Conservation (phyloP, 306 rosid species). For the Delonix regia region DNA sequence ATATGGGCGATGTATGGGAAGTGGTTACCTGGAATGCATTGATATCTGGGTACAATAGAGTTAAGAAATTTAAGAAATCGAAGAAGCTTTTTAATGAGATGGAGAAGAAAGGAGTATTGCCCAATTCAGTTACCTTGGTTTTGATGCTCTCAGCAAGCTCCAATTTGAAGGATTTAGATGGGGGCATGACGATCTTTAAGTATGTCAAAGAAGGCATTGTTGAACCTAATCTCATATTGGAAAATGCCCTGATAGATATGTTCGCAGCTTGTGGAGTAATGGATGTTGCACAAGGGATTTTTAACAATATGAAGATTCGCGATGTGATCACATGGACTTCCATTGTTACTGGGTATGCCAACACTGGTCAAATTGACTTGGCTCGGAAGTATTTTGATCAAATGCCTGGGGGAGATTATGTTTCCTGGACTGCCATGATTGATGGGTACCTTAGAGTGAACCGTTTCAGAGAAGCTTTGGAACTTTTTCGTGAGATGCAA, state of each 20-base stretch:
- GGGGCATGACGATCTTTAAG: constrained; percentile 57
- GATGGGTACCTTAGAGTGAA: constrained; percentile 74
- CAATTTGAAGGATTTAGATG: constrained; percentile 72
- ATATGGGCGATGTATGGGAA: constrained; percentile 57
- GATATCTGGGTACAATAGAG: constrained; percentile 77
- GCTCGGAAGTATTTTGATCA: constrained; percentile 71
- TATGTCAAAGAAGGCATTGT: constrained; percentile 49
- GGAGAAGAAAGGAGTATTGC: constrained; percentile 60
- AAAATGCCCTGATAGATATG: constrained; percentile 80
- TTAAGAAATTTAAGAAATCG: constrained; percentile 60
- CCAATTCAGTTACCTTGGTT: constrained; percentile 76
- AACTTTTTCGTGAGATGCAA: constrained; percentile 84
- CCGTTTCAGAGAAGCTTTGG: constrained; percentile 78
- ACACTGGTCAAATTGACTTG: constrained; percentile 58
- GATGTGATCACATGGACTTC: constrained; percentile 96
- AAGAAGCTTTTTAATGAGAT: constrained; percentile 67
- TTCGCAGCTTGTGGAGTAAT: constrained; percentile 79
- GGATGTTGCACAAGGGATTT: constrained; percentile 63
- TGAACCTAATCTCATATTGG: constrained; percentile 58
- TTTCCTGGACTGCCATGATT: constrained; percentile 95
- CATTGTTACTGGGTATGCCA: constrained; percentile 68
- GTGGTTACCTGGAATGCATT: constrained; percentile 80
- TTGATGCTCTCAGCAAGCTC: constrained; percentile 79
- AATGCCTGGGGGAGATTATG: constrained; percentile 74
- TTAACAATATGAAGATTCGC: constrained; percentile 60